phyloP scores from a whole-genome alignment of 2,329 filamentous ascomycete species.

The Thelonectria blattea region DNA sequence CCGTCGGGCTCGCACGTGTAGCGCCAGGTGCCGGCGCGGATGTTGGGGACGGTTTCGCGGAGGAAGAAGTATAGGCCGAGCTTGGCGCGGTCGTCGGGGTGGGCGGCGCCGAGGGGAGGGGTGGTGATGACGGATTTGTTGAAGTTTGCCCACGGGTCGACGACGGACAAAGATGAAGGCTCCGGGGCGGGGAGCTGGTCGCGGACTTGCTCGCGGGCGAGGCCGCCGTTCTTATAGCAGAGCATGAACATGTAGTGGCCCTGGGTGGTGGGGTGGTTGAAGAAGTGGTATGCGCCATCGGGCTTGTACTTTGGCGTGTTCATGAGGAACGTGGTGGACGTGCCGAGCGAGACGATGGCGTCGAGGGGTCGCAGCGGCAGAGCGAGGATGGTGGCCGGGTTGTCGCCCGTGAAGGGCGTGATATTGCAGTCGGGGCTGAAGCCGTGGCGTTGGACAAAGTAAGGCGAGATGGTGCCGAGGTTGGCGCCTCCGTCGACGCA shows the following conservation, averaged over 20 bases:
- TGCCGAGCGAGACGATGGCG: constrained; percentile 93
- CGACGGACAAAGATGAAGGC: constrained; percentile 8
- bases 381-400: constrained; percentile 92
- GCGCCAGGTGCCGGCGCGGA: constrained; percentile 84
- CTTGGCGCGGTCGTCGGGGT: constrained; percentile 65
- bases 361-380: constrained; percentile 86
- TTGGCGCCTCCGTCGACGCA: constrained; percentile 79
- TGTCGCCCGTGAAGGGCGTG: constrained; percentile 91
- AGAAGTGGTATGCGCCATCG: constrained; percentile 92
- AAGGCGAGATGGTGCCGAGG: constrained; percentile 76
- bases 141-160: constrained; percentile 76
- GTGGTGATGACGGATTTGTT: constrained; percentile 74
- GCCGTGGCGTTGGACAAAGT: constrained; percentile 80
- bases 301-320: constrained; percentile 90
- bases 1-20: constrained; percentile 69
- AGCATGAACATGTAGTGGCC: constrained; percentile 99
- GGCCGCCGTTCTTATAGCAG: constrained; percentile 97
- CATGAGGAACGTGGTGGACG: constrained; percentile 97
- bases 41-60: constrained; percentile 94
- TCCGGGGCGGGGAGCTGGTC: constrained; percentile 72
- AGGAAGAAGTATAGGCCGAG: constrained; percentile 94
- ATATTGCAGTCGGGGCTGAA: constrained; percentile 79
- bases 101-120: constrained; percentile 70
- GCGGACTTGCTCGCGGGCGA: constrained; percentile 88
- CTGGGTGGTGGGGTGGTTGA: constrained; percentile 92